Conservation (phyloP, 2,329 filamentous ascomycete genomes). For the Aspergillus sergii region DNA sequence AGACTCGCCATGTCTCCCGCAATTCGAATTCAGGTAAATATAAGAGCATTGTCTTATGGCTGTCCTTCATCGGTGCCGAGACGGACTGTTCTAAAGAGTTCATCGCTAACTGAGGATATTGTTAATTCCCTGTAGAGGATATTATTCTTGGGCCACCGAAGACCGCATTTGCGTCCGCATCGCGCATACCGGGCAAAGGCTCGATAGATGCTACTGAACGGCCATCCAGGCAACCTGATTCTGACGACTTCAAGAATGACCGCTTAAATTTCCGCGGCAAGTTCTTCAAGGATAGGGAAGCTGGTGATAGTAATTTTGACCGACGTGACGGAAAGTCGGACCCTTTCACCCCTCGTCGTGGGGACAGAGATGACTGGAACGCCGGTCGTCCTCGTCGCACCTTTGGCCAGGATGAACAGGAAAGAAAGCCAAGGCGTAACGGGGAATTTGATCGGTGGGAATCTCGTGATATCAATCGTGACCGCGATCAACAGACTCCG, state of each 20-base stretch:
- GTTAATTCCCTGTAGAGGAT: slow-evolving; percentile 63
- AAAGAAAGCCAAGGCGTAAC: slow-evolving; percentile 44
- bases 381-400: slow-evolving; percentile 41
- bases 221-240: slow-evolving; percentile 52
- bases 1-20: slow-evolving; percentile 49
- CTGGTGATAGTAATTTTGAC: slow-evolving; percentile 39
- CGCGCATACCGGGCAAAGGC: slow-evolving; percentile 54
- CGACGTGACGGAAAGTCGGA: slow-evolving; percentile 40
- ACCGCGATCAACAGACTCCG: slow-evolving; percentile 61
- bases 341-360: slow-evolving; percentile 38
- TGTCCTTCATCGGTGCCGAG: not conserved
- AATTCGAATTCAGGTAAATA: slow-evolving; percentile 52
- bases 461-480: slow-evolving; percentile 48
- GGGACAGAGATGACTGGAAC: slow-evolving; percentile 47
- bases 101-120: slow-evolving; percentile 22
- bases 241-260: slow-evolving; percentile 60
- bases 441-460: slow-evolving; percentile 49
- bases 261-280: slow-evolving; percentile 63
- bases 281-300: slow-evolving; percentile 42
- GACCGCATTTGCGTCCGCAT: slow-evolving; percentile 78
- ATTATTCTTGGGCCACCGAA: slow-evolving; percentile 84
- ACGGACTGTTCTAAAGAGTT: not conserved
- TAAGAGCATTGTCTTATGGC: slow-evolving; percentile 20
- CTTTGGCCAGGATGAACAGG: slow-evolving; percentile 45
- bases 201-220: slow-evolving; percentile 50